These are phyloP conservation scores for Cyberlindnera euphorbiae DNA, from an alignment of 805 yeast genomes.

Conservation along the genomic window DNA sequence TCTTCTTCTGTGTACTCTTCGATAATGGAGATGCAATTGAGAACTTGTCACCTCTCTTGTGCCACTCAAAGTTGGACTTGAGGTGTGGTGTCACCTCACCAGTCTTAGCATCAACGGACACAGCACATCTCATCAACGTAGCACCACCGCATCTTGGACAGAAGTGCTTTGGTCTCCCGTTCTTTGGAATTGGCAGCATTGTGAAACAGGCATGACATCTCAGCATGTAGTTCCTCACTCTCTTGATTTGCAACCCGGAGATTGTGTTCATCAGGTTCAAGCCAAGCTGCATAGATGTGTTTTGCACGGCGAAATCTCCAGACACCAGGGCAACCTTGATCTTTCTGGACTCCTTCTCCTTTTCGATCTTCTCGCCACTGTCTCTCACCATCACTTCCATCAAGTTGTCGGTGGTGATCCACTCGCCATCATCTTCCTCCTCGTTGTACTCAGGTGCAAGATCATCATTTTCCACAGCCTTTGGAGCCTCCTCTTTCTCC, in stretches of 20 bases:
- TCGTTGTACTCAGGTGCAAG: slow-evolving; percentile 38
- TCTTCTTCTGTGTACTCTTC: slow-evolving; percentile 61
- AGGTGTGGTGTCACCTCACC: slow-evolving; percentile 86
- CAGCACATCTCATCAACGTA: slow-evolving; percentile 86
- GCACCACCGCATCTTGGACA: slow-evolving; percentile 96
- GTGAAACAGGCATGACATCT: slow-evolving; percentile 97
- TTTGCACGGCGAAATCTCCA: slow-evolving; percentile 97
- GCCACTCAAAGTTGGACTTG: slow-evolving; percentile 92
- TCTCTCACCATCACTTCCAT: slow-evolving; percentile 66
- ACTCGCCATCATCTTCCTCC: slow-evolving; percentile 75
- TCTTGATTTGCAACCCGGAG: slow-evolving; percentile 79
- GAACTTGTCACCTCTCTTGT: slow-evolving; percentile 77
- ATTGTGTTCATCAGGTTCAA: slow-evolving; percentile 77
- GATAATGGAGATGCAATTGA: slow-evolving; percentile 86
- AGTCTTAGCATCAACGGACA: slow-evolving; percentile 69
- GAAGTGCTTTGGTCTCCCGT: slow-evolving; percentile 76
- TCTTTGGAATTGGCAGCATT: slow-evolving; percentile 70
- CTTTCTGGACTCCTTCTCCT: slow-evolving; percentile 27
- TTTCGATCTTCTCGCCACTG: slow-evolving; percentile 52
- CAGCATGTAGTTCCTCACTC: slow-evolving; percentile 87
- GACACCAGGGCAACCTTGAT: slow-evolving; percentile 83
- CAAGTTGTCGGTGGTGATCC: slow-evolving; percentile 91
- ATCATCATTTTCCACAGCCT: too few relatives aligned
- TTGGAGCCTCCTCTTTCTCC: slow-evolving; percentile 1
- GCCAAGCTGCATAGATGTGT: slow-evolving; percentile 89